A percentile compares a stretch with the other conserved stretches of the same genome.
Evolutionary conservation across 2,329 filamentous ascomycete genomes (phyloP).

Genomic region (Fusarium fracticaudum): DNA sequence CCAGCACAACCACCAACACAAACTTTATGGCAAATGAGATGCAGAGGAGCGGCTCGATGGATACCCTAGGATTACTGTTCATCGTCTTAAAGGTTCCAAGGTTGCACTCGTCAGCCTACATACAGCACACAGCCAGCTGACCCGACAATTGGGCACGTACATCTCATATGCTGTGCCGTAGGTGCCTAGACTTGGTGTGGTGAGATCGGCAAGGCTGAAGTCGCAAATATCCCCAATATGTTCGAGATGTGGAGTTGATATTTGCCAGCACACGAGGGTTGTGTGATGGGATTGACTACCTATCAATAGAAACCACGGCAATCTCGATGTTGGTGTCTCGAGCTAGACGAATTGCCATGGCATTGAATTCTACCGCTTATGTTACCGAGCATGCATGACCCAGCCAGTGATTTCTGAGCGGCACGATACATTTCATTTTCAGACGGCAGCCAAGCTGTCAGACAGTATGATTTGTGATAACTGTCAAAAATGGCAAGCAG

Average conservation of each 20-base stretch:
- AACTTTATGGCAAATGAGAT: constrained; percentile 16
- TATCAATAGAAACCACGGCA: constrained; percentile 17
- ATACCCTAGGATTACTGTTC: neutral
- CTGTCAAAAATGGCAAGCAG: constrained; percentile 18
- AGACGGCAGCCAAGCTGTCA: constrained; percentile 8
- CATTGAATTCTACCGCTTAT: neutral
- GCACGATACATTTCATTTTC: neutral
- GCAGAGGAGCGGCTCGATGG: constrained; percentile 4
- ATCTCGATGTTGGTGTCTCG: constrained; percentile 14
- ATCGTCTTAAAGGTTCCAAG: neutral
- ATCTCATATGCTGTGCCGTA: constrained; percentile 20
- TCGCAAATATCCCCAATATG: constrained; percentile 9
- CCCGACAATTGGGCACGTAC: constrained; percentile 7
- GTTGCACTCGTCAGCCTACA: constrained; percentile 38
- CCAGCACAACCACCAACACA: constrained; percentile 26
- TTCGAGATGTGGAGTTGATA: constrained; percentile 9
- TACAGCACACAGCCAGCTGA: constrained; percentile 35
- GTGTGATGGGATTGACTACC: neutral
- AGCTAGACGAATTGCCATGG: constrained; percentile 7
- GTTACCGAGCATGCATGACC: constrained; percentile 4
- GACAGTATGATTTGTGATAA: constrained; percentile 19
- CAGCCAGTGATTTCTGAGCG: neutral
- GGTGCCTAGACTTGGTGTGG: constrained; percentile 27
- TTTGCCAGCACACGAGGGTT: constrained; percentile 17
- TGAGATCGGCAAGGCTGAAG: constrained; percentile 35